phyloP scores from a whole-genome alignment of 2,329 filamentous ascomycete genomes.

The Colletotrichum sp. region DNA sequence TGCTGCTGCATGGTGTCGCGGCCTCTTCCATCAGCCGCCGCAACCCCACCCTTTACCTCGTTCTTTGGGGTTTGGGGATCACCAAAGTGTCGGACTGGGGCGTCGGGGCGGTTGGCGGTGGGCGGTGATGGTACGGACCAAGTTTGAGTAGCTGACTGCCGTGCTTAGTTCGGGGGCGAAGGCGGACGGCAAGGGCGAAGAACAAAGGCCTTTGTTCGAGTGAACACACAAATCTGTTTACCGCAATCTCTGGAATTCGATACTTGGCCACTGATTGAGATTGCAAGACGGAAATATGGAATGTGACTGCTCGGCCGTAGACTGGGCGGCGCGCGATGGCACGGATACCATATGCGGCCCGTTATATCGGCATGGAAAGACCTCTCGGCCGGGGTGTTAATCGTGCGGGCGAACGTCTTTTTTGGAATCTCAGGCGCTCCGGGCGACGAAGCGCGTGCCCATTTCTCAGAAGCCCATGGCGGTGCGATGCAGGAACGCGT shows the following conservation, averaged over 20 bases:
- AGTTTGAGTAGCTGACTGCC: background rate
- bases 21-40: background rate
- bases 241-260: background rate
- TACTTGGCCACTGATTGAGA: background rate
- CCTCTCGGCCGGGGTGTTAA: background rate
- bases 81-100: conserved; percentile 4
- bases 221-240: background rate
- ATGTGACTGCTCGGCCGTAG: background rate
- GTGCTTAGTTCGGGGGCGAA: background rate
- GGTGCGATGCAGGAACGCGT: background rate
- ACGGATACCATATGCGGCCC: background rate
- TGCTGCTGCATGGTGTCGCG: background rate
- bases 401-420: background rate
- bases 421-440: background rate
- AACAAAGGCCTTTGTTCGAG: background rate
- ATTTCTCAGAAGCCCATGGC: background rate
- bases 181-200: background rate
- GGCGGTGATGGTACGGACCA: background rate
- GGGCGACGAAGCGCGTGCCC: background rate
- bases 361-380: background rate
- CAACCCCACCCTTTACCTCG: background rate
- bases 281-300: background rate
- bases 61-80: background rate
- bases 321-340: background rate
- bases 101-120: background rate